Evolutionary conservation across 2,329 filamentous ascomycete genomes (phyloP).

Genomic region (Diaporthe vexans): DNA sequence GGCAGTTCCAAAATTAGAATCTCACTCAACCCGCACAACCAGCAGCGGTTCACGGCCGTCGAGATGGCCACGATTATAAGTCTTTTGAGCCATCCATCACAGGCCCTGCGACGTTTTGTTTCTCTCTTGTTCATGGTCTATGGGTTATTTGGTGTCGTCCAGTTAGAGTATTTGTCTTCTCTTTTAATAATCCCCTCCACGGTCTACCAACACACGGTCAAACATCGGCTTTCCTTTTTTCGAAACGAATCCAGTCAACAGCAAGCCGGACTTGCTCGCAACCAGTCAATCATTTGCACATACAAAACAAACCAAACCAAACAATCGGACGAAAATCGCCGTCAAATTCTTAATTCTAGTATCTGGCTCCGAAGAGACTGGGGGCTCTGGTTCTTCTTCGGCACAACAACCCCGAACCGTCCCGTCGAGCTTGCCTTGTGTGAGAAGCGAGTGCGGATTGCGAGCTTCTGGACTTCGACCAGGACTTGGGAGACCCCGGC

Average conservation of each 20-base stretch:
- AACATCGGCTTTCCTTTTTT: conserved; percentile 38
- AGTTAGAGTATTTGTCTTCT: conserved; percentile 56
- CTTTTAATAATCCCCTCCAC: conserved; percentile 53
- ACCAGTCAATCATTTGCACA: conserved; percentile 62
- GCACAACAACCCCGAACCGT: conserved; percentile 52
- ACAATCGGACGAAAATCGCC: conserved; percentile 27
- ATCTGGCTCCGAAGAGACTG: conserved; percentile 49
- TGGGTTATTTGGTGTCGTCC: conserved; percentile 66
- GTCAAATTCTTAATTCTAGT: conserved; percentile 57
- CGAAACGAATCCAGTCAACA: conserved; percentile 54
- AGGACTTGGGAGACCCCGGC: conserved; percentile 50
- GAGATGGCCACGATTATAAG: conserved; percentile 70
- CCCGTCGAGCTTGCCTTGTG: conserved; percentile 50
- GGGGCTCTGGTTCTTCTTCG: conserved; percentile 48
- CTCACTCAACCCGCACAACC: conserved; percentile 51
- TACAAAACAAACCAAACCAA: conserved; percentile 48
- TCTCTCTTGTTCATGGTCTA: conserved; percentile 58
- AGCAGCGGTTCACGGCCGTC: conserved; percentile 52
- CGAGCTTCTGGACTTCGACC: conserved; percentile 49
- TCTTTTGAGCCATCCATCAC: conserved; percentile 62
- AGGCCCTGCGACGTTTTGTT: conserved; percentile 55
- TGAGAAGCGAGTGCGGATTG: conserved; percentile 40
- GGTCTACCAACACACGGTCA: conserved; percentile 47
- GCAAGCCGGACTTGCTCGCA: conserved; percentile 74
- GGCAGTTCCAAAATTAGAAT: conserved; percentile 60